Evolutionary conservation across 1,139 yeast genomes (phyloP).

Genomic region (Kluyveromyces marxianus): DNA sequence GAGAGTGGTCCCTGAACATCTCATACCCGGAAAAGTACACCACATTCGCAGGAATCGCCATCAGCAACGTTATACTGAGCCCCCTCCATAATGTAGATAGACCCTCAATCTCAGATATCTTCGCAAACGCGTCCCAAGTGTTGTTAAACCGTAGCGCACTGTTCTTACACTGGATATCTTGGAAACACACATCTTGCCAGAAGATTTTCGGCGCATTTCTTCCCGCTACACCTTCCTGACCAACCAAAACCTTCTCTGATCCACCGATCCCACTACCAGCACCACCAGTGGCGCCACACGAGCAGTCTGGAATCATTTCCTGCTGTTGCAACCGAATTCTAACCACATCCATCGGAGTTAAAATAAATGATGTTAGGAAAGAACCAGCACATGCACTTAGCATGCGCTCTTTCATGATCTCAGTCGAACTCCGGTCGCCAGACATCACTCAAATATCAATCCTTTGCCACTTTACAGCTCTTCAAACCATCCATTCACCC

Average conservation of each 20-base stretch:
- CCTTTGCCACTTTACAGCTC: background rate
- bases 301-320: slow-evolving; percentile 45
- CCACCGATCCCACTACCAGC: no score
- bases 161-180: slow-evolving; percentile 23
- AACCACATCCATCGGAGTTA: slow-evolving; percentile 93
- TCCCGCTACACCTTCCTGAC: background rate
- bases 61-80: slow-evolving; percentile 66
- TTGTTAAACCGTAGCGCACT: slow-evolving; percentile 35
- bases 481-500: background rate
- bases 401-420: slow-evolving; percentile 47
- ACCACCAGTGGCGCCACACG: slow-evolving; percentile 18
- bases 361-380: slow-evolving; percentile 71
- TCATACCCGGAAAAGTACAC: slow-evolving; percentile 93
- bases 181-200: slow-evolving; percentile 35
- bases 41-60: slow-evolving; percentile 91
- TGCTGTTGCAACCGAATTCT: slow-evolving; percentile 89
- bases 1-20: slow-evolving; percentile 67
- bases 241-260: no score
- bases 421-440: slow-evolving; percentile 4
- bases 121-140: slow-evolving; percentile 65
- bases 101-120: slow-evolving; percentile 70
- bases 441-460: slow-evolving; percentile 1
- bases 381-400: slow-evolving; percentile 90
- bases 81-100: slow-evolving; percentile 81
- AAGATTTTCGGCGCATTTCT: slow-evolving; percentile 27